These are phyloP conservation scores for Melaleuca alternifolia DNA, from an alignment of 345 rosid species.

Conservation along the genomic window DNA sequence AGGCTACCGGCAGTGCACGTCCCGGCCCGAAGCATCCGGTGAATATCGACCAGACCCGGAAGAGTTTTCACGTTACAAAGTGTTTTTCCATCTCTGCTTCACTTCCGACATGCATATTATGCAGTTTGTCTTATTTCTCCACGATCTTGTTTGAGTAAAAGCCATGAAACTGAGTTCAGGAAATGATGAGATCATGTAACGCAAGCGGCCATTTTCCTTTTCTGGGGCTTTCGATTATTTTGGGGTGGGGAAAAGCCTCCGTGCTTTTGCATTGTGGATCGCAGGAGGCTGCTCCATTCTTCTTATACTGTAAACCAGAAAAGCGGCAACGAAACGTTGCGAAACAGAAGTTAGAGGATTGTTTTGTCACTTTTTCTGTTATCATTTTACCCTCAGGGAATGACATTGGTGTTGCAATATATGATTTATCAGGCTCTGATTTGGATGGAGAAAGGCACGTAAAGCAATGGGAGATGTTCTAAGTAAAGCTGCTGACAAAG, in stretches of 20 bases:
- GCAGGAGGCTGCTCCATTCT: not conserved
- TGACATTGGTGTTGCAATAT: not conserved
- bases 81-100: not conserved
- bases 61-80: not conserved
- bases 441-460: not conserved
- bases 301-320: not conserved
- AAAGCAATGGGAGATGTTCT: conserved; percentile 36
- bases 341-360: not conserved
- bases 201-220: not conserved
- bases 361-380: not conserved
- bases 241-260: not conserved
- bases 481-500: conserved; percentile 40
- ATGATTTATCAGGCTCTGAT: not conserved
- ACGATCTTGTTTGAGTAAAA: not conserved
- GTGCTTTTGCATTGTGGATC: not conserved
- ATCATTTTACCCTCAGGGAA: not conserved
- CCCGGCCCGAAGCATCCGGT: not conserved
- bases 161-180: not conserved
- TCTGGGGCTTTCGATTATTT: not conserved
- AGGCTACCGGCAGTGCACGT: not conserved
- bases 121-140: not conserved
- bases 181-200: not conserved
- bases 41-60: fast-evolving
- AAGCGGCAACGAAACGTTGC: not conserved
- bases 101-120: not conserved